These are phyloP conservation scores for Orobanche coerulescens DNA, from an alignment of 257 asterid genomes.

Conservation along the genomic window DNA sequence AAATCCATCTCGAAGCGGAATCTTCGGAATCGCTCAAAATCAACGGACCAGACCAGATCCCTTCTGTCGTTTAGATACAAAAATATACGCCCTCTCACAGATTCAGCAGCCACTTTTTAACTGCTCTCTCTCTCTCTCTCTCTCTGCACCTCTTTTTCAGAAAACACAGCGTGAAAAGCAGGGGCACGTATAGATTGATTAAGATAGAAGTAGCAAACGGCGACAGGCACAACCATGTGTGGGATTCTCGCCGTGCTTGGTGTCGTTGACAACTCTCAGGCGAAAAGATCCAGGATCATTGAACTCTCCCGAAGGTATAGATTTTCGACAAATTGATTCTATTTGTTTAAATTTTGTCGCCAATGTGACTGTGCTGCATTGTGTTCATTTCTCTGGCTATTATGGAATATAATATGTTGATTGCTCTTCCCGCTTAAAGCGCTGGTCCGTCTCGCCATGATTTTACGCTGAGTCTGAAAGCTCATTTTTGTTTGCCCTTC, in stretches of 20 bases:
- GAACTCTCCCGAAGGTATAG: slow-evolving; percentile 87
- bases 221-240: slow-evolving; percentile 52
- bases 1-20: slow-evolving; percentile 21
- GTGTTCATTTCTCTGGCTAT: background rate
- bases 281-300: slow-evolving; percentile 73
- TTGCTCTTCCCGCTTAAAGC: too few species aligned
- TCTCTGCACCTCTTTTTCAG: slow-evolving; percentile 11
- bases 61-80: background rate
- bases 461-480: too few species aligned
- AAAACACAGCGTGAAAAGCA: background rate
- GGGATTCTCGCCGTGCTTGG: slow-evolving; percentile 97
- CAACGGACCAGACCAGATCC: slow-evolving; percentile 30
- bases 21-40: slow-evolving; percentile 23
- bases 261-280: slow-evolving; percentile 64
- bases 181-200: background rate
- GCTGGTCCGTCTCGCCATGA: too few species aligned
- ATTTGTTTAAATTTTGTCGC: background rate
- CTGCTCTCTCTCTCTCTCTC: slow-evolving; percentile 18
- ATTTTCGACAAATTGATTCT: background rate
- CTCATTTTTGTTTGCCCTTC: too few species aligned
- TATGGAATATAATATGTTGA: background rate
- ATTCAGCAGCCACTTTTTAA: background rate
- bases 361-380: slow-evolving; percentile 9
- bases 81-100: background rate
- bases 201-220: slow-evolving; percentile 10